Evolutionary conservation across 2,329 filamentous ascomycete species (phyloP).

Genomic region (Waltergamsia citrina): DNA sequence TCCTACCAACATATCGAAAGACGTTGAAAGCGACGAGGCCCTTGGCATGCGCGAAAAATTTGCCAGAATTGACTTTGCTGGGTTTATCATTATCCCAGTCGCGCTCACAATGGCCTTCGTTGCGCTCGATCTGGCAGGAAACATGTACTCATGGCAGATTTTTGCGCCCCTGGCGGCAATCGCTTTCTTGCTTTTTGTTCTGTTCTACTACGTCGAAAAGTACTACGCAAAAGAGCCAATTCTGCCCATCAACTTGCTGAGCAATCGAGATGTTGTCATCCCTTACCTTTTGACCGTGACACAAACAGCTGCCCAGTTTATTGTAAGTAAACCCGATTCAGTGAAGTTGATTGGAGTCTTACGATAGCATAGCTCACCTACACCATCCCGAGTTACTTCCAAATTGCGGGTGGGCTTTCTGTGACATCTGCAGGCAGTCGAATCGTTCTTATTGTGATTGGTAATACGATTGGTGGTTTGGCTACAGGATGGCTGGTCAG

Average conservation of each 20-base stretch:
- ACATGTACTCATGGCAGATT: neutral
- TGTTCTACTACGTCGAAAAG: conserved; percentile 1
- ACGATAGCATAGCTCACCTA: neutral
- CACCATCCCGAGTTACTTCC: conserved; percentile 3
- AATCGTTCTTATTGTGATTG: neutral
- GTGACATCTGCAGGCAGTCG: neutral
- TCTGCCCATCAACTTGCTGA: neutral
- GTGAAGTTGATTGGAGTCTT: neutral
- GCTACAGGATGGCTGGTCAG: neutral
- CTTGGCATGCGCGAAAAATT: neutral
- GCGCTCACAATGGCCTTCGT: neutral
- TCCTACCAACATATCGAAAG: neutral
- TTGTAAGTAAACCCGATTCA: neutral
- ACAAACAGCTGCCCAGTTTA: conserved; percentile 1
- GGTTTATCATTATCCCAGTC: neutral
- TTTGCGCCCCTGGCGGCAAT: neutral
- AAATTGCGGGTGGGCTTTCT: neutral
- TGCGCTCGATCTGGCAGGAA: conserved; percentile 1
- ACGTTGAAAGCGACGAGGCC: neutral
- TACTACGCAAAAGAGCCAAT: neutral
- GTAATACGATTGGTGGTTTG: conserved; percentile 3
- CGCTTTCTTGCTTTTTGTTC: neutral
- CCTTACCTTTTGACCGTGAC: neutral
- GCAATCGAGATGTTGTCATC: conserved; percentile 1
- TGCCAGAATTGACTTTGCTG: conserved; percentile 1